A percentile compares a stretch with the other conserved stretches of the same genome.
phyloP scores from a whole-genome alignment of 306 rosid species.

The Leucaena leucocephala region DNA sequence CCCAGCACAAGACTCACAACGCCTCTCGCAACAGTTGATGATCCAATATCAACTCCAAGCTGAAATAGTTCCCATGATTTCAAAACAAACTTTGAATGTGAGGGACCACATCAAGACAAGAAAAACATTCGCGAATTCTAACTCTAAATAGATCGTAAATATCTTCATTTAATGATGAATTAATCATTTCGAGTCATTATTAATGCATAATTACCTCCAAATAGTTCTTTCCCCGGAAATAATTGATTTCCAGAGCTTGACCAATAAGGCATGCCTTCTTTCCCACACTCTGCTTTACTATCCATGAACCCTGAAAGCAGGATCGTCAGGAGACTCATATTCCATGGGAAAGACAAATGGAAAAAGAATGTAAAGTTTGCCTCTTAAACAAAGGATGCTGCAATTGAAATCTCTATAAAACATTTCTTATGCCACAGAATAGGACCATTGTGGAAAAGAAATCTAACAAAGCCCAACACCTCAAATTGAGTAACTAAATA shows the following conservation, averaged over 20 bases:
- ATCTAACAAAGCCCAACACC: slow-evolving; percentile 18
- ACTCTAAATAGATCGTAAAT: slow-evolving; percentile 1
- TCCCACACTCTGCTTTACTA: slow-evolving; percentile 96
- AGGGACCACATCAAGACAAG: slow-evolving; percentile 10
- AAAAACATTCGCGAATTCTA: background rate
- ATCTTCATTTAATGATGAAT: background rate
- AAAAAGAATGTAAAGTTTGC: slow-evolving; percentile 4
- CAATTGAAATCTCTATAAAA: background rate
- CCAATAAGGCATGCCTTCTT: slow-evolving; percentile 93
- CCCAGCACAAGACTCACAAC: slow-evolving; percentile 95
- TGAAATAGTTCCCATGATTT: slow-evolving; percentile 41
- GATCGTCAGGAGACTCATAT: slow-evolving; percentile 18
- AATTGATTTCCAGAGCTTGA: slow-evolving; percentile 75
- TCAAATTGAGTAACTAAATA: slow-evolving; percentile 14
- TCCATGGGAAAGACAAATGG: slow-evolving; percentile 24
- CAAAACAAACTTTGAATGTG: slow-evolving; percentile 26
- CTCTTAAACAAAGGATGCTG: slow-evolving; percentile 16
- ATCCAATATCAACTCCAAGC: slow-evolving; percentile 79
- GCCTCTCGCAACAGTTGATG: slow-evolving; percentile 94
- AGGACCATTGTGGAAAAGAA: background rate
- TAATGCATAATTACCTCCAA: slow-evolving; percentile 60
- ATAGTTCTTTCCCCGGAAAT: slow-evolving; percentile 86
- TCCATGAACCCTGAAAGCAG: slow-evolving; percentile 89
- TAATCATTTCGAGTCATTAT: background rate
- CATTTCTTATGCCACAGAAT: background rate